phyloP scores from a whole-genome alignment of 2,329 filamentous ascomycete species.

The Cladobotryum protrusum region DNA sequence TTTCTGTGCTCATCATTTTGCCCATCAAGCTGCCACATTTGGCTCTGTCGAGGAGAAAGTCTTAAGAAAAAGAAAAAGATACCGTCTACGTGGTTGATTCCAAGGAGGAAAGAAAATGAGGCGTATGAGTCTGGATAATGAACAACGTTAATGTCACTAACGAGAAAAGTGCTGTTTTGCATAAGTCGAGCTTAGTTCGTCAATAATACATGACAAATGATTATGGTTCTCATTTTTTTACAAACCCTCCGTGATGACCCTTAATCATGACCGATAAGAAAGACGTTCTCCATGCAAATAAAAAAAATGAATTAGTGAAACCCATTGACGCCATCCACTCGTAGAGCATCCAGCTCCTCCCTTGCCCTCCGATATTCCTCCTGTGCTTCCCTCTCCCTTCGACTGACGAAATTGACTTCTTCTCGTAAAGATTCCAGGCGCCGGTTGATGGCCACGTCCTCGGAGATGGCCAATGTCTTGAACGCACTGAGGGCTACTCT shows the following conservation, averaged over 20 bases:
- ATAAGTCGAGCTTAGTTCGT: too few species aligned
- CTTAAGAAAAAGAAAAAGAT: neutral
- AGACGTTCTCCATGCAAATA: too few species aligned
- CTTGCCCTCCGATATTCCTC: slow-evolving; percentile 71
- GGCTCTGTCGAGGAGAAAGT: slow-evolving; percentile 32
- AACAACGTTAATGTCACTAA: too few species aligned
- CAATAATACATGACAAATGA: neutral
- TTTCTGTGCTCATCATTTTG: slow-evolving; percentile 41
- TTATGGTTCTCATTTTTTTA: neutral
- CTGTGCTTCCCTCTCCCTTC: slow-evolving; percentile 83
- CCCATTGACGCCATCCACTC: slow-evolving; percentile 28
- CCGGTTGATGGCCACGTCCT: slow-evolving; percentile 67
- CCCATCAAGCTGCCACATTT: slow-evolving; percentile 50
- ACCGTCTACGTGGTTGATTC: neutral
- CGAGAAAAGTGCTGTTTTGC: too few species aligned
- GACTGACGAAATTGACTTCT: slow-evolving; percentile 76
- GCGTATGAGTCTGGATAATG: too few species aligned
- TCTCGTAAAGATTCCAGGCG: slow-evolving; percentile 69
- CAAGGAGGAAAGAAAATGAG: too few species aligned
- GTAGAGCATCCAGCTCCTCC: slow-evolving; percentile 68
- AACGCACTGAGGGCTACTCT: slow-evolving; percentile 67
- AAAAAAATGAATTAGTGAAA: slow-evolving; percentile 25
- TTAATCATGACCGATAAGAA: too few species aligned
- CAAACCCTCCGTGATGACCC: neutral
- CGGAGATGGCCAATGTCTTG: slow-evolving; percentile 67